These are phyloP conservation scores for Pleomassaria siparia DNA, from an alignment of 2,329 filamentous ascomycete species.

Conservation along the genomic window DNA sequence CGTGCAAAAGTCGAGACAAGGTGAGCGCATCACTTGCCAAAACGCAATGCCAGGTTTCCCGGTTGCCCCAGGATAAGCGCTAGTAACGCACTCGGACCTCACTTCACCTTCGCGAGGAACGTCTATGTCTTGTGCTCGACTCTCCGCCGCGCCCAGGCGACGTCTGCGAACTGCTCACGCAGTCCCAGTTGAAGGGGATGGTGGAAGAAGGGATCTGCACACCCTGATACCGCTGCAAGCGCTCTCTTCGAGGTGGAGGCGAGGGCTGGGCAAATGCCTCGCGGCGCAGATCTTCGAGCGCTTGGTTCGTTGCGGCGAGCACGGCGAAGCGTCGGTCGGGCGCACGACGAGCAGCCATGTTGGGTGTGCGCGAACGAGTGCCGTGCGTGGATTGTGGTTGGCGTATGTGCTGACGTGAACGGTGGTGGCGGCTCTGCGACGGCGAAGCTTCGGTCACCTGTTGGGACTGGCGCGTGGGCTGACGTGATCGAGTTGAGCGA, in stretches of 20 bases:
- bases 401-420: slow-evolving; percentile 31
- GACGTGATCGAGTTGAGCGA: slow-evolving; percentile 30
- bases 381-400: slow-evolving; percentile 23
- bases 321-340: slow-evolving; percentile 43
- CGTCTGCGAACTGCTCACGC: slow-evolving; percentile 38
- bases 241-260: slow-evolving; percentile 34
- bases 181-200: slow-evolving; percentile 42
- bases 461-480: slow-evolving; percentile 12
- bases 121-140: slow-evolving; percentile 26
- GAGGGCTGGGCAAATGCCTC: slow-evolving; percentile 40
- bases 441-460: slow-evolving; percentile 19
- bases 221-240: slow-evolving; percentile 35
- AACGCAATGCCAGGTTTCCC: no score
- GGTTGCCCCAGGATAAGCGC: not conserved
- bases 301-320: slow-evolving; percentile 40
- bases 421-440: slow-evolving; percentile 28
- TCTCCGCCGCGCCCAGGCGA: slow-evolving; percentile 29
- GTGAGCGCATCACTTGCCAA: slow-evolving; percentile 3
- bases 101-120: slow-evolving; percentile 27
- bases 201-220: slow-evolving; percentile 31
- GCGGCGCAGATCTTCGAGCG: slow-evolving; percentile 37
- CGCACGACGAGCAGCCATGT: slow-evolving; percentile 33
- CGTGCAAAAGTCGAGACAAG: slow-evolving; percentile 11
- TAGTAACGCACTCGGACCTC: slow-evolving; percentile 1
- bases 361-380: slow-evolving; percentile 34